These are phyloP conservation scores for Neopestalotiopsis sp. DNA, from an alignment of 2,329 filamentous ascomycete genomes.

Conservation along the genomic window DNA sequence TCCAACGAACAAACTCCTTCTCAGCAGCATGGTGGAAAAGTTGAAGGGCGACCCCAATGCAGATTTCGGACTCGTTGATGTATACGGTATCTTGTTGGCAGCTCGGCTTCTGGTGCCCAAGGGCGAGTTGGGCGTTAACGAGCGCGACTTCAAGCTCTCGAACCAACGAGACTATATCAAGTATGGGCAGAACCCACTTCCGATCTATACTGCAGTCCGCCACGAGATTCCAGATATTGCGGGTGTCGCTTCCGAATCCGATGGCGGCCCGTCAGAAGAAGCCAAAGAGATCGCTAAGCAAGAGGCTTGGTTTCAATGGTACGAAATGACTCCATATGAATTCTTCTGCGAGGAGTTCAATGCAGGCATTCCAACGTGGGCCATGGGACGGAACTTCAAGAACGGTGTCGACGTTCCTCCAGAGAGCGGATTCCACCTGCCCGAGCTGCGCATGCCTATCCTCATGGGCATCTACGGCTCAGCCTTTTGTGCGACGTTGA, in stretches of 20 bases:
- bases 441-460: constrained; percentile 82
- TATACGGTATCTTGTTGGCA: constrained; percentile 87
- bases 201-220: constrained; percentile 93
- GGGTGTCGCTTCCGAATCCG: constrained; percentile 41
- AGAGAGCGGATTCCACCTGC: constrained; percentile 72
- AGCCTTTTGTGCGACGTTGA: constrained; percentile 93
- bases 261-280: constrained; percentile 45
- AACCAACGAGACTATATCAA: constrained; percentile 80
- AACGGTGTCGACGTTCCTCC: constrained; percentile 70
- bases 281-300: constrained; percentile 59
- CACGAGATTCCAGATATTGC: constrained; percentile 85
- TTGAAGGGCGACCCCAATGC: constrained; percentile 80
- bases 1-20: constrained; percentile 89
- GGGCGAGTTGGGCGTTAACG: constrained; percentile 78
- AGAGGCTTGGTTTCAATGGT: constrained; percentile 97
- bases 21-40: constrained; percentile 90
- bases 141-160: constrained; percentile 86
- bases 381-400: constrained; percentile 82
- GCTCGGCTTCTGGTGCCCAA: constrained; percentile 85
- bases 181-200: constrained; percentile 81
- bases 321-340: constrained; percentile 93
- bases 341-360: constrained; percentile 92
- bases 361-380: constrained; percentile 95
- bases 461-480: constrained; percentile 96
- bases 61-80: constrained; percentile 88